Evolutionary conservation across 2,329 filamentous ascomycete species (phyloP), one percentile per base, ranked within the genome.

Genomic region (Aaosphaeria arxii): DNA sequence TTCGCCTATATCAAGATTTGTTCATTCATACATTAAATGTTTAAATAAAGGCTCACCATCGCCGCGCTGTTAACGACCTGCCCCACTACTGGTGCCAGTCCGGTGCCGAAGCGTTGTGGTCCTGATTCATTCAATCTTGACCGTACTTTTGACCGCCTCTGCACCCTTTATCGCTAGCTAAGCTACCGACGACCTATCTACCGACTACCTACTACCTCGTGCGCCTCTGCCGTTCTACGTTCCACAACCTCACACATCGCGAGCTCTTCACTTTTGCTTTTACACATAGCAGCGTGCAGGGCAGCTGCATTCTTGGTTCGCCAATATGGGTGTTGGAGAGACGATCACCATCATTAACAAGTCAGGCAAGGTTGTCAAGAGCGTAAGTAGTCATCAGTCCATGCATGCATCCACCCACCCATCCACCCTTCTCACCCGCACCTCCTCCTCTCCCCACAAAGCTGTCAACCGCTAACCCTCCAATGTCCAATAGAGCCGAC

Each of bases 311-410:
- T 13, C 24, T 44, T 39, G n/a, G n/a, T 36, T 36, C 11, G 11
- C 59, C 59, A 53, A 51, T 43, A 69, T 70, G 66, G 66, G 63
- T 24, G 56, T 82, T 31, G 77, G 80, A 54, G 86, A 95, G 72
- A 92, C 89, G 43, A 85, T 96, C 58, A 91, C 89, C 57, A 88
- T 95, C 63, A 87, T 95, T 72, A 94, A 95, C 76, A 91, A 83
- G 70, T 94, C 89, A 49, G 90, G 90, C 62, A 95, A 95, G 74
- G 85, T 95, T 44, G 89, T 96, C 60, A 91, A 86, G 78, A 94
- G 87, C 50, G 89, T 91, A 78, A 70, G 86, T 77, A 54, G 50
- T 41, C 48, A 52, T 35, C 43, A 7, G 36, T 39, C 43, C 30
- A 31, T 49, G 44, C 47, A 50, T 45, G 36, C 44, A 54, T 53